A percentile compares a stretch with the other conserved stretches of the same genome.
Conservation (phyloP, 2,329 filamentous ascomycete genomes). For the Pseudopyricularia cyperi region DNA sequence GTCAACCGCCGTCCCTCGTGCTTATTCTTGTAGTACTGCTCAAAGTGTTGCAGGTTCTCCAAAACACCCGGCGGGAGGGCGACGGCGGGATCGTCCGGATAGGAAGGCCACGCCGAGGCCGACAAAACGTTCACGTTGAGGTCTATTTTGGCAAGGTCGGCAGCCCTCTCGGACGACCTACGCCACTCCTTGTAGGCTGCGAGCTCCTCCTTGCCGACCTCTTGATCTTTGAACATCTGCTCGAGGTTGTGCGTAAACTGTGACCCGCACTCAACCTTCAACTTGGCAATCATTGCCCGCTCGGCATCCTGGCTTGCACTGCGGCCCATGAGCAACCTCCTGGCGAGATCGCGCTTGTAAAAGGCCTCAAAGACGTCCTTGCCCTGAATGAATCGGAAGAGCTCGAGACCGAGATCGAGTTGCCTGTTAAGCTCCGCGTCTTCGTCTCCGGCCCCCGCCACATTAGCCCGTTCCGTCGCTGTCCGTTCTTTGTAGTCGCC, state of each 20-base stretch:
- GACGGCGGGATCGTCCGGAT: slow-evolving; percentile 54
- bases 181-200: slow-evolving; percentile 64
- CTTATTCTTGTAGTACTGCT: slow-evolving; percentile 75
- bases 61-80: slow-evolving; percentile 65
- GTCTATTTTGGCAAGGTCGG: slow-evolving; percentile 43
- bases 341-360: slow-evolving; percentile 94
- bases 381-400: slow-evolving; percentile 94
- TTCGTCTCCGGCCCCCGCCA: slow-evolving; percentile 65
- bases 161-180: slow-evolving; percentile 20
- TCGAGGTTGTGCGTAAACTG: slow-evolving; percentile 95
- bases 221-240: slow-evolving; percentile 98
- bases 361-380: slow-evolving; percentile 98
- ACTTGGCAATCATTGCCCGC: slow-evolving; percentile 81
- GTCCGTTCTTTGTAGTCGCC: slow-evolving; percentile 46
- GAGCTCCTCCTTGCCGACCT: slow-evolving; percentile 88
- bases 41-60: slow-evolving; percentile 67
- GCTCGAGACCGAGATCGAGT: slow-evolving; percentile 79
- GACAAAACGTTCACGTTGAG: slow-evolving; percentile 85
- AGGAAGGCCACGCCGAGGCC: slow-evolving; percentile 83
- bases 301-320: slow-evolving; percentile 94
- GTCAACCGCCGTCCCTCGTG: slow-evolving; percentile 76
- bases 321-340: slow-evolving; percentile 77
- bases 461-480: slow-evolving; percentile 45
- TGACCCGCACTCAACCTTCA: slow-evolving; percentile 86
- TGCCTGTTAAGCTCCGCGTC: slow-evolving; percentile 86